Evolutionary conservation across 2,329 filamentous ascomycete species (phyloP).

Genomic region (Magnaporthiopsis rhizophila): DNA sequence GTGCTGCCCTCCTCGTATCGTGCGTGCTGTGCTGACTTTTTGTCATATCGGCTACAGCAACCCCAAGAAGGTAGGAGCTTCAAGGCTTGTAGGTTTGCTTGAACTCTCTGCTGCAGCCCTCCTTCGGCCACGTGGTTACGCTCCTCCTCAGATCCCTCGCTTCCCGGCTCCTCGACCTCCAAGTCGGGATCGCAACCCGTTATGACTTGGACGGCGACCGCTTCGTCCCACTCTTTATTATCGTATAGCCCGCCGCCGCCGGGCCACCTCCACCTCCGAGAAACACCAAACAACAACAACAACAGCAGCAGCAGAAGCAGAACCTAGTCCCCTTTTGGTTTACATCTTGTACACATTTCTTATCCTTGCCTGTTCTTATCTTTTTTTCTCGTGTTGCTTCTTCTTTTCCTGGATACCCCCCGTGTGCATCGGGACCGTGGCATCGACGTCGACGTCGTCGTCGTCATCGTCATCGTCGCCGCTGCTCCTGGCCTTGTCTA

Average conservation of each 20-base stretch:
- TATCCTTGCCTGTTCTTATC: neutral
- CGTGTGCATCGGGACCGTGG: neutral
- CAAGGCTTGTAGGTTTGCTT: constrained; percentile 10
- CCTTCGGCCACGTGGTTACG: constrained; percentile 4
- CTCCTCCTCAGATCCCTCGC: constrained; percentile 4
- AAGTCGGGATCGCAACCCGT: constrained; percentile 4
- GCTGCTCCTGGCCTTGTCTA: neutral
- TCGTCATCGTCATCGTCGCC: neutral
- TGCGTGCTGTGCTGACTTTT: too few relatives aligned
- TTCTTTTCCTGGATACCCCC: neutral
- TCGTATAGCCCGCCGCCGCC: neutral
- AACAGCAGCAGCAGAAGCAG: neutral
- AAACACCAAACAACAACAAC: neutral
- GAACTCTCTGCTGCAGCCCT: constrained; percentile 7
- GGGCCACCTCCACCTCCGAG: neutral
- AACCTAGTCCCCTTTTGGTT: neutral
- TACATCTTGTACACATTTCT: neutral
- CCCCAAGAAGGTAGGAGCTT: constrained; percentile 15
- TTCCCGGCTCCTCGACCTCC: constrained; percentile 1
- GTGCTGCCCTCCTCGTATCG: too few relatives aligned
- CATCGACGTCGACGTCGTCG: neutral
- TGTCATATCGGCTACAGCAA: constrained; percentile 8
- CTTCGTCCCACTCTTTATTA: constrained; percentile 2
- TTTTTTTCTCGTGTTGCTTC: neutral
- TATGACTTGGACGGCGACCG: constrained; percentile 3